Conservation (phyloP, 2,329 filamentous ascomycete species). For the Aspergillus ochraceoroseus region DNA sequence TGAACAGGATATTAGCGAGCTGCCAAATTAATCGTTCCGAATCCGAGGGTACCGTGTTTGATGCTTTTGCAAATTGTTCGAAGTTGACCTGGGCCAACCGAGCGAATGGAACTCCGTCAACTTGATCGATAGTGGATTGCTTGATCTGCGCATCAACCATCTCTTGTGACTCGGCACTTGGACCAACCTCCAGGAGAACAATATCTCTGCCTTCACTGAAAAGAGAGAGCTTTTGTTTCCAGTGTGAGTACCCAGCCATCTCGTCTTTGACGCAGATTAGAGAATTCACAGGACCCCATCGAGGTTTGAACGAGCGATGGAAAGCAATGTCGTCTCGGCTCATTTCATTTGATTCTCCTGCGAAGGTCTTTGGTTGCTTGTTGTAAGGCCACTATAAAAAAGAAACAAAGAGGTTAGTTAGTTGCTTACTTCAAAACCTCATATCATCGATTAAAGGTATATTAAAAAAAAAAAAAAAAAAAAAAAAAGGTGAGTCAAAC, state of each 20-base stretch:
- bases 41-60: slow-evolving; percentile 29
- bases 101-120: slow-evolving; percentile 57
- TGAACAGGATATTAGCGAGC: slow-evolving; percentile 80
- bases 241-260: slow-evolving; percentile 36
- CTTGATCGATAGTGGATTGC: slow-evolving; percentile 45
- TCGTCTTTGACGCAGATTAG: slow-evolving; percentile 59
- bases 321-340: slow-evolving; percentile 61
- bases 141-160: slow-evolving; percentile 35
- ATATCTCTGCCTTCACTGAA: slow-evolving; percentile 35
- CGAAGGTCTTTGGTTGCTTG: slow-evolving; percentile 66
- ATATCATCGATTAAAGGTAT: slow-evolving; percentile 7
- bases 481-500: slow-evolving; percentile 62
- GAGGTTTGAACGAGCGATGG: slow-evolving; percentile 69
- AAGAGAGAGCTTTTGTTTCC: slow-evolving; percentile 50
- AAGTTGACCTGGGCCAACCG: slow-evolving; percentile 34
- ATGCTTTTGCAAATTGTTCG: slow-evolving; percentile 29
- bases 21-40: slow-evolving; percentile 64
- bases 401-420: slow-evolving; percentile 34
- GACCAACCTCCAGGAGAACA: slow-evolving; percentile 26
- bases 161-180: slow-evolving; percentile 24
- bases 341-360: slow-evolving; percentile 58
- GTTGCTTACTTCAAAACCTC: no score
- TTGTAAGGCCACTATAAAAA: slow-evolving; percentile 74
- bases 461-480: slow-evolving; percentile 18
- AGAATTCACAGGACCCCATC: slow-evolving; percentile 70